These are phyloP conservation scores for Metarhizium robertsii DNA, from an alignment of 2,329 filamentous ascomycete genomes.

Conservation along the genomic window DNA sequence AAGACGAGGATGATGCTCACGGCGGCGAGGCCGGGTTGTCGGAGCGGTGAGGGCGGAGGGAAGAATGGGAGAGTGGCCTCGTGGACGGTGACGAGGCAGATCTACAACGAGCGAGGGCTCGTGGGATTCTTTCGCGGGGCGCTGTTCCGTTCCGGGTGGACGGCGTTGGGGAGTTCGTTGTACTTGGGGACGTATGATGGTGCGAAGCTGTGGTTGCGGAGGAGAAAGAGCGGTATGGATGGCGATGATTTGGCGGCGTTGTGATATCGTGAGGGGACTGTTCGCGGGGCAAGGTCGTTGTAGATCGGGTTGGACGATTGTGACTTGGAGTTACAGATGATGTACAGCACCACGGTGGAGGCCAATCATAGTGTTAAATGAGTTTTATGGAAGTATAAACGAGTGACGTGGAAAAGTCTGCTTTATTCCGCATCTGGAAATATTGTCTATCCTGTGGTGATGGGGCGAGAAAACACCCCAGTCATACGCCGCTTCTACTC, in stretches of 20 bases:
- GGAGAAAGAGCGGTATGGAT: conserved; percentile 25
- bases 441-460: background rate
- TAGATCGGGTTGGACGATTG: background rate
- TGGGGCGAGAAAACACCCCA: background rate
- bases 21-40: conserved; percentile 26
- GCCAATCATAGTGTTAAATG: background rate
- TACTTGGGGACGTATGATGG: conserved; percentile 84
- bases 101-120: conserved; percentile 58
- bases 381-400: background rate
- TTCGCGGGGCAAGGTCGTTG: background rate
- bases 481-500: too few species aligned
- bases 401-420: background rate
- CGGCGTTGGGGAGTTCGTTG: conserved; percentile 69
- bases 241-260: conserved; percentile 26
- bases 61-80: conserved; percentile 16
- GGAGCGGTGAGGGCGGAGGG: conserved; percentile 7
- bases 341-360: background rate
- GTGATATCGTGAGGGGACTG: conserved; percentile 10
- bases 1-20: conserved; percentile 85
- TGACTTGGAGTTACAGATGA: background rate
- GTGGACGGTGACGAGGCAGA: conserved; percentile 52
- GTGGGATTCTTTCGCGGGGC: conserved; percentile 72
- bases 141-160: conserved; percentile 66
- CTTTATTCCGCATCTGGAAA: background rate
- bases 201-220: conserved; percentile 54